Base-by-base conservation (phyloP, 139 green algal genomes). In the Microglena sp. region DNA sequence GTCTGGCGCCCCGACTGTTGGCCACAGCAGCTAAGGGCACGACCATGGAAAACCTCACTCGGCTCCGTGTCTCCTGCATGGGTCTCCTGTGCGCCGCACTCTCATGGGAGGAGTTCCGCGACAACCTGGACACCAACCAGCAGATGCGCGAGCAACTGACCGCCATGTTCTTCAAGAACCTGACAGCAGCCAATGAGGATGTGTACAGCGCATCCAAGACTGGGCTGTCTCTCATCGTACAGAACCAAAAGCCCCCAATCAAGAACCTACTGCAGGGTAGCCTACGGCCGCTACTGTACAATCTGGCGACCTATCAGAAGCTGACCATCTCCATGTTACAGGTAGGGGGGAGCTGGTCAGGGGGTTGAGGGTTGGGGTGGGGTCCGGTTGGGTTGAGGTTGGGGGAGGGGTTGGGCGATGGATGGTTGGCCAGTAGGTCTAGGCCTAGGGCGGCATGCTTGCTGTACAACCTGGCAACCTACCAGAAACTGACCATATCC, bases 231-330 rank as follows among this genome's bases (percentile, higher is more conserved):
- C 33, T 69, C 36, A 59, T 80, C 43, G 58, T 78, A 35, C 33
- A 30, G n/a, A 24, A 54, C 34, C 44, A 45, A 67, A 73, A 60
- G 44, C 18, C n/a, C 77, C 69, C 92, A 61, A 69, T 75, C 70
- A 94, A 93, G 75, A 50, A 68, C 26, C 60, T 87, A 40, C 61
- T 93, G 72, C 85, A 94, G 72, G 76, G 57, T 56, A 85, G 73
- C 58, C 68, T 96, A 56, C 70, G 92, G 4, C 92, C 92, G 33
- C 93, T 98, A 36, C 79, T 97, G 28, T 77, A 87, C 44, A 85
- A 93, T 72, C 66, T 97, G 45, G 87, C 80, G 1, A 76, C 83
- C 59, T 84, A 92, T 76, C 81, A 89, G 30, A 82, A 85, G 60
- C 79, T 87, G 22, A 82, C 66, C 15, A n/a, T n/a, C n/a, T n/a